Conservation (phyloP, 306 rosid species). For the Quercus alba region DNA sequence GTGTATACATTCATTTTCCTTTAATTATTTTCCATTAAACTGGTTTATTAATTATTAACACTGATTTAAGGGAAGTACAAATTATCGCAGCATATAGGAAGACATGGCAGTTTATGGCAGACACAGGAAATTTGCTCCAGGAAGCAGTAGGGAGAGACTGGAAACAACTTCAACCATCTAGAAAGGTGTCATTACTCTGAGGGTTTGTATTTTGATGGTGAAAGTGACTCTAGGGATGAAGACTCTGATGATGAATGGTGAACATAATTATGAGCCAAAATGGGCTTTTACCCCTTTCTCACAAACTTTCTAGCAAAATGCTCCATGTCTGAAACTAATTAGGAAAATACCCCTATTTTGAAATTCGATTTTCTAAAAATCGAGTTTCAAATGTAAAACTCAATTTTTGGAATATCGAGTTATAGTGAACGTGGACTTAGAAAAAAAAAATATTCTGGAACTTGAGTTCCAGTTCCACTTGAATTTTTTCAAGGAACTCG, state of each 20-base stretch:
- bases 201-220: slow-evolving; percentile 76
- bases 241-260: slow-evolving; percentile 57
- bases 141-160: slow-evolving; percentile 84
- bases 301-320: too few relatives aligned
- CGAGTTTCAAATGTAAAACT: too few relatives aligned
- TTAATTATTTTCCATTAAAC: background rate
- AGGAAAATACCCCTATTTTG: too few relatives aligned
- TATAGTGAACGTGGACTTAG: too few relatives aligned
- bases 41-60: slow-evolving; percentile 1
- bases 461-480: too few relatives aligned
- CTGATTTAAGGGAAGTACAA: slow-evolving; percentile 19
- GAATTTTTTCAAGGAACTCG: too few relatives aligned
- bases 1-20: too few relatives aligned
- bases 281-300: too few relatives aligned
- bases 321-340: too few relatives aligned
- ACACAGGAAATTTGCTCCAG: slow-evolving; percentile 66
- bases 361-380: too few relatives aligned
- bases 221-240: slow-evolving; percentile 71
- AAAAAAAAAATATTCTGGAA: too few relatives aligned
- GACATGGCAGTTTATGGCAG: slow-evolving; percentile 44
- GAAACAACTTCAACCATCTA: slow-evolving; percentile 48
- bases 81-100: background rate
- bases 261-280: slow-evolving; percentile 7
- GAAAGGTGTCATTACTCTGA: slow-evolving; percentile 39
- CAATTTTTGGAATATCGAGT: too few relatives aligned